Base-by-base conservation (phyloP, 495 filamentous ascomycete genomes). In the Penicillium salamii region DNA sequence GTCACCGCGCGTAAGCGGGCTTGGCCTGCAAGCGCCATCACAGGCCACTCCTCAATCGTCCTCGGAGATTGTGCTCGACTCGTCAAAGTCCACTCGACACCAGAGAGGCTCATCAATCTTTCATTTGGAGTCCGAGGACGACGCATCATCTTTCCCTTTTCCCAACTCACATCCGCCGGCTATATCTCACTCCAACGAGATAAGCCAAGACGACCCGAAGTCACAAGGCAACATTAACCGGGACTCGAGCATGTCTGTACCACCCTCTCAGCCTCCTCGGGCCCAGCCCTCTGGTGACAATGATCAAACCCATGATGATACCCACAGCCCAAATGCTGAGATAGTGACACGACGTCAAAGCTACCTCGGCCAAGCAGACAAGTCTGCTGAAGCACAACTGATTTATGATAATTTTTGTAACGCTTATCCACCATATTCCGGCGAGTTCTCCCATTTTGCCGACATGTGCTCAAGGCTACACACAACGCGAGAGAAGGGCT, bases 361-460 rank as follows among this genome's bases (percentile, higher is more conserved):
- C 18, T 69, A 55, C 37, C 54, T 69, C 19, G 41, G 50, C 29
- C 55, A 51, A n/a, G 39, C 55, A 7, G 31, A 49, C n/a, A 46
- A 54, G 17, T 53, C 51, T 2, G 50, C 40, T 5, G 57, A 66
- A 41, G 66, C 66, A 28, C 46, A 58, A 18, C 58, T 29, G 28
- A 45, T 77, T 4, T 83, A 72, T 49, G 63, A 72, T 3, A 68
- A 69, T 12, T 90, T 86, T 49, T 71, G 68, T 40, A 53, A 54
- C 9, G 70, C 76, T 7, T 90, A 89, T 53, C 75, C 81, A 1
- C 62, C 53, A 6, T 89, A 85, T 50, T 26, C 42, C 8, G 84
- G 82, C 3, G 77, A 68, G 15, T 67, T 77, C 8, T 48, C 42
- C 0, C 71, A 80, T 49, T 89, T 89, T 41, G 55, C 77, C 1